Base-by-base conservation (phyloP, 345 rosid genomes). In the Sonneratia caseolaris region DNA sequence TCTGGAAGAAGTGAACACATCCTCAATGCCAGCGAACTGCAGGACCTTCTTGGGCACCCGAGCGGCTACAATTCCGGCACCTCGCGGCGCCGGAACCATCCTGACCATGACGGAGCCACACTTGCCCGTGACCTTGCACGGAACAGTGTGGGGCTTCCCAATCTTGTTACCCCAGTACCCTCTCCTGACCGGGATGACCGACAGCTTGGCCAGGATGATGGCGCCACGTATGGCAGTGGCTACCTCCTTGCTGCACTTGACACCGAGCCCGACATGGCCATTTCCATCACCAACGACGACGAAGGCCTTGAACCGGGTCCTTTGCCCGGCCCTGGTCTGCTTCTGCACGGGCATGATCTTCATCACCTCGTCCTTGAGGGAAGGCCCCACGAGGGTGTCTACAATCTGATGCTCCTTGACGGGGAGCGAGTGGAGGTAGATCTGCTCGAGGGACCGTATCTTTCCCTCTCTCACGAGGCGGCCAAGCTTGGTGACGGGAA, bases 311-410 rank as follows among this genome's bases (percentile, higher is more conserved):
- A 87, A 89, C 47, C 96, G 73, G 12, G 92, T 87, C 16, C 96
- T 70, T 78, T 89, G 96, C 10, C 92, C 92, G 57, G 91, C 94
- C 18, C 94, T 81, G 40, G 91, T 89, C 77, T 92, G 97, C 37
- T 92, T 90, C 91, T 92, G 98, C 32, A 90, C 97, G 0, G 98
- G 95, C 79, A 88, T 88, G 79, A 91, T 91, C 70, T 93, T 91
- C 98, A 93, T 93, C 64, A 93, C 98, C 84, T 93, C 98, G 9
- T 93, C 98, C 75, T 91, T 93, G 75, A 93, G 79, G 0, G 84
- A 47, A 0, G 92, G 93, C n/a, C 91, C 95, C 1, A 85, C 83
- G 37, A 93, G 94, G 2, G 74, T 68, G 81, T 91, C 97, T 0
- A 93, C 53, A 79, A 93, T 93, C 77, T 93, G 97, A 37, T 89